A percentile compares a stretch with the other conserved stretches of the same genome.
These are phyloP conservation scores for Exsudoporus frostii DNA, from an alignment of 768 basidiomycete species.

Conservation along the genomic window DNA sequence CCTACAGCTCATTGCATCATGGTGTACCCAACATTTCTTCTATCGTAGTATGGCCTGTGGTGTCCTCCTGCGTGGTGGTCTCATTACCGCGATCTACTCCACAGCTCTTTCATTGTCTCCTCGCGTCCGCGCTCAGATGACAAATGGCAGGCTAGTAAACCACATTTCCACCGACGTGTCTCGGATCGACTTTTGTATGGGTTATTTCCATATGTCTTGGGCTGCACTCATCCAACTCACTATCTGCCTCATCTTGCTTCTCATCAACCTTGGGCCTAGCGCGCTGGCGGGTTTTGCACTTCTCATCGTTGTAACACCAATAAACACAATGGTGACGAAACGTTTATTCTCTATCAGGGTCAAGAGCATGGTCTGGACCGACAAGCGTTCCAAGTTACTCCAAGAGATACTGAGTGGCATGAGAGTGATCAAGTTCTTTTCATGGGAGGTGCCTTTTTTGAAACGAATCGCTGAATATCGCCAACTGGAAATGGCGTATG, in stretches of 20 bases:
- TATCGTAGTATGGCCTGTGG: conserved; percentile 72
- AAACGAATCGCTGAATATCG: conserved; percentile 69
- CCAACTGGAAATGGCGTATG: conserved; percentile 63
- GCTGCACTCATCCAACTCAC: conserved; percentile 72
- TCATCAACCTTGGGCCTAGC: conserved; percentile 66
- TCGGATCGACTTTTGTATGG: conserved; percentile 83
- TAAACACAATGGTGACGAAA: conserved; percentile 74
- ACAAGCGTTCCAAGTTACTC: conserved; percentile 83
- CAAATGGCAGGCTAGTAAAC: conserved; percentile 88
- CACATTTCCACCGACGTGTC: conserved; percentile 93
- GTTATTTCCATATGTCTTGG: conserved; percentile 82
- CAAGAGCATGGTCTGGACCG: conserved; percentile 85
- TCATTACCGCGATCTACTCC: conserved; percentile 85
- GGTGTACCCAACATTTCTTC: conserved; percentile 81
- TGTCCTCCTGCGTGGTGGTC: conserved; percentile 76
- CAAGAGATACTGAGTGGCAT: conserved; percentile 89
- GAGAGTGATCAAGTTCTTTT: conserved; percentile 90
- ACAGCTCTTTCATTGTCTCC: conserved; percentile 74
- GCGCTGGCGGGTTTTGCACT: conserved; percentile 55
- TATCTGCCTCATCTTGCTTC: conserved; percentile 71
- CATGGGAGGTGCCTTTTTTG: conserved; percentile 84
- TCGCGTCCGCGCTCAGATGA: conserved; percentile 72
- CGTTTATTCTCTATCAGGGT: conserved; percentile 53
- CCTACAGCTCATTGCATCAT: conserved; percentile 63
- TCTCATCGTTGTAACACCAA: conserved; percentile 68